phyloP scores from a whole-genome alignment of 805 yeast genomes.

The Candida endomychidarum region DNA sequence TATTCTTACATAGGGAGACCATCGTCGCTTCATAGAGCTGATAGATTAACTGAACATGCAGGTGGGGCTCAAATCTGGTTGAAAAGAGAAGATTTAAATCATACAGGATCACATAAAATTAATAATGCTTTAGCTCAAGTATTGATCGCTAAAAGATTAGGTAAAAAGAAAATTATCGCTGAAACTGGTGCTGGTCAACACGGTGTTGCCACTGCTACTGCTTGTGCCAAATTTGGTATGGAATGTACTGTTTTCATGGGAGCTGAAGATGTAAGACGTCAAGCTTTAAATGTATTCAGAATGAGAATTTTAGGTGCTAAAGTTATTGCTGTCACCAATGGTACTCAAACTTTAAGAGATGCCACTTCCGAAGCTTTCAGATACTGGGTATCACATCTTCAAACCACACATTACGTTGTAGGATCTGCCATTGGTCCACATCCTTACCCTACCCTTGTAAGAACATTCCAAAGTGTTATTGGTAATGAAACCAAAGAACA shows the following conservation, averaged over 20 bases:
- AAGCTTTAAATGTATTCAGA: constrained; percentile 96
- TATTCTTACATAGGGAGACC: constrained; percentile 97
- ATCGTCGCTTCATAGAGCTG: constrained; percentile 87
- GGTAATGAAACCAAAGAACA: constrained; percentile 94
- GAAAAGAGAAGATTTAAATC: constrained; percentile 94
- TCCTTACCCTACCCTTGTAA: constrained; percentile 96
- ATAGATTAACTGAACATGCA: constrained; percentile 80
- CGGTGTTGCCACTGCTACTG: constrained; percentile 92
- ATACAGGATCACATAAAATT: constrained; percentile 86
- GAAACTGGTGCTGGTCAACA: constrained; percentile 95
- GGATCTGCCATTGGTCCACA: constrained; percentile 99
- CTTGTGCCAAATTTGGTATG: constrained; percentile 89
- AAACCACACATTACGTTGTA: constrained; percentile 88
- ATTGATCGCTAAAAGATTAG: constrained; percentile 73
- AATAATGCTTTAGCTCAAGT: constrained; percentile 85
- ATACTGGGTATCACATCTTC: constrained; percentile 86
- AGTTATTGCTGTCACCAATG: constrained; percentile 89
- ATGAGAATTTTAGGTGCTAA: constrained; percentile 96
- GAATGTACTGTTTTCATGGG: constrained; percentile 97
- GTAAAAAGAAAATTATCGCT: constrained; percentile 75
- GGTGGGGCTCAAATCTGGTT: constrained; percentile 96
- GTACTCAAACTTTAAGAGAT: constrained; percentile 94
- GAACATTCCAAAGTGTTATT: constrained; percentile 97
- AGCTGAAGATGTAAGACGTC: constrained; percentile 98
- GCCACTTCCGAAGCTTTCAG: constrained; percentile 98